Evolutionary conservation across 2,329 filamentous ascomycete genomes (phyloP).

Genomic region (Xylariaceae sp.): DNA sequence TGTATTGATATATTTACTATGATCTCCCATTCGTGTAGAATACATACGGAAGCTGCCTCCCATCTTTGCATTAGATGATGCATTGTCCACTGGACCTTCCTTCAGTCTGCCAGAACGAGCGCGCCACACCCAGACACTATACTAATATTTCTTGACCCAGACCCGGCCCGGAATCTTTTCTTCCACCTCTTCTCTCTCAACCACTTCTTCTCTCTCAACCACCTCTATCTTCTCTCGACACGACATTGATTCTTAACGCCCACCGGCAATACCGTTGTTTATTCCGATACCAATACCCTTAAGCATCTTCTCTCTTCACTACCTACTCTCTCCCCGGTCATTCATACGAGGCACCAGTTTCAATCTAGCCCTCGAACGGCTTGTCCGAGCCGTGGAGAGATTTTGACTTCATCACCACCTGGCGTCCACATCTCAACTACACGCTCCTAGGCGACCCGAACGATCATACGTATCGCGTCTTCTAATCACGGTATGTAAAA

Average conservation of each 20-base stretch:
- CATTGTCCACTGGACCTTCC: constrained; percentile 10
- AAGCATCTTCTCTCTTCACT: background rate
- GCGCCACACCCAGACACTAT: constrained; percentile 9
- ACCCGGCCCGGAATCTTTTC: background rate
- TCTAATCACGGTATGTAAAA: background rate
- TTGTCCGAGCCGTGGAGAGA: background rate
- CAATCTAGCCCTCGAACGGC: background rate
- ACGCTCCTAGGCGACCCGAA: background rate
- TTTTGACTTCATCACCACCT: background rate
- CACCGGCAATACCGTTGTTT: constrained; percentile 1
- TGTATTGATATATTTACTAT: background rate
- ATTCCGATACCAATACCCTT: background rate
- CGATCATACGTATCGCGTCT: background rate
- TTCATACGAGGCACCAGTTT: constrained; percentile 10
- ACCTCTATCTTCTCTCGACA: background rate
- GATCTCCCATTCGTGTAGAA: background rate
- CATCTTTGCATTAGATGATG: background rate
- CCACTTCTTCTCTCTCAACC: background rate
- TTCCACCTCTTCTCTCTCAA: background rate
- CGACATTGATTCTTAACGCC: constrained; percentile 5
- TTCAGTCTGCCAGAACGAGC: background rate
- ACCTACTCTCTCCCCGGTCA: background rate
- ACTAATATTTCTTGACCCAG: background rate
- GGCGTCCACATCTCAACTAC: background rate
- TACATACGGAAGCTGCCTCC: constrained; percentile 6